Evolutionary conservation across 768 basidiomycete species (phyloP), one percentile per base, ranked within the genome.

Genomic region (Tulasnella sp.): DNA sequence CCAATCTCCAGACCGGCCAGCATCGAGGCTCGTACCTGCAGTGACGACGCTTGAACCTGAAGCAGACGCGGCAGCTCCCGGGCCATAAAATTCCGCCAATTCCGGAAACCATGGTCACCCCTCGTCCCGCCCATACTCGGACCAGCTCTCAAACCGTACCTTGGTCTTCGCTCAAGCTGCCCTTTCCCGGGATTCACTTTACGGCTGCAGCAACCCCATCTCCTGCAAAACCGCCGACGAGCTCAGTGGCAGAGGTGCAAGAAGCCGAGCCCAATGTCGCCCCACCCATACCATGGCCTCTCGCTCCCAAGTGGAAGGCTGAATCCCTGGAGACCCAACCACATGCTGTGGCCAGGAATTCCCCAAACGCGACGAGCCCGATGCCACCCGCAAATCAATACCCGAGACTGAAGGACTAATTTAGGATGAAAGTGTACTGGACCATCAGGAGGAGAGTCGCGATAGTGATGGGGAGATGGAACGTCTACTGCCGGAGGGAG

Each of bases 351-450:
- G n/a, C n/a, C n/a, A n/a, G n/a, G n/a, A n/a, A n/a, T n/a, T n/a
- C n/a, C n/a, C n/a, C n/a, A n/a, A n/a, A n/a, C n/a, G n/a, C n/a
- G n/a, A n/a, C n/a, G n/a, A n/a, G n/a, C n/a, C 83, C 77, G 73
- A 85, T 75, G 82, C 83, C 40, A 79, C 88, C 77, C 83, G 79
- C 75, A 89, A 90, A 81, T 89, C 90, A 80, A 93, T 92, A 85
- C 88, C 89, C 81, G 86, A 85, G 80, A 87, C 88, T 40, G 87
- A 85, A 18, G 88, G 86, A 9, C 58, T 28, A 40, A 72, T 24
- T 72, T 89, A 90, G 73, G 86, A 87, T 18, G 82, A 81, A 20
- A 84, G 82, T n/a, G 83, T 82, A 60, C 82, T 82, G 34, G 82
- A 83, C 50, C 84, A 83, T 22, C 81, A 81, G 40, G 54, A 81